These are phyloP conservation scores for Tulasnella sp. DNA, from an alignment of 768 basidiomycete species.

Conservation along the genomic window DNA sequence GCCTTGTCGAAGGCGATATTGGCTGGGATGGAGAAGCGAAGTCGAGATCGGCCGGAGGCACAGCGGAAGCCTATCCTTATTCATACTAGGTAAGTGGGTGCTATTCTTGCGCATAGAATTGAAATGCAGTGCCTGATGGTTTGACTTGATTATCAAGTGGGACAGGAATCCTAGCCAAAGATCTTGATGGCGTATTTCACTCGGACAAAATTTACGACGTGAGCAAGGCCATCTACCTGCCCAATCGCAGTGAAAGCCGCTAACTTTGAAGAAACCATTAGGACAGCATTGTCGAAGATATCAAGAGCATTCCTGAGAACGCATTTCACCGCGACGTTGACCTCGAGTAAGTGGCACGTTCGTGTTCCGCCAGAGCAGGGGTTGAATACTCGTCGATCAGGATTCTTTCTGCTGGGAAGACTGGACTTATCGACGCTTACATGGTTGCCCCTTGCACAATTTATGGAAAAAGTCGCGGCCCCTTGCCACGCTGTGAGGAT, in stretches of 20 bases:
- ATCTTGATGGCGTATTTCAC: constrained; percentile 37
- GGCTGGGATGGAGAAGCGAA: constrained; percentile 36
- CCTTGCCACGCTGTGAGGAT: constrained; percentile 27
- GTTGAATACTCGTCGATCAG: constrained; percentile 25
- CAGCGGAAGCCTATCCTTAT: constrained; percentile 39
- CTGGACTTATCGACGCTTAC: constrained; percentile 38
- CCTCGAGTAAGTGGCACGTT: constrained; percentile 38
- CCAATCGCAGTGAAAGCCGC: too few species aligned
- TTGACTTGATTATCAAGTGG: constrained; percentile 25
- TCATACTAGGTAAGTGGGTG: constrained; percentile 39
- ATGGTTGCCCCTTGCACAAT: constrained; percentile 43
- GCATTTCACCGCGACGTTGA: constrained; percentile 42
- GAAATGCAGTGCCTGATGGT: constrained; percentile 28
- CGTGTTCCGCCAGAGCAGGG: background rate
- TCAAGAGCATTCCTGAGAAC: constrained; percentile 36
- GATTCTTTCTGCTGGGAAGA: constrained; percentile 38
- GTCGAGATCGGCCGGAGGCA: constrained; percentile 24
- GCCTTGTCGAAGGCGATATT: constrained; percentile 39
- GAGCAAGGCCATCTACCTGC: background rate
- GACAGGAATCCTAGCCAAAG: constrained; percentile 36
- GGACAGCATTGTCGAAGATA: constrained; percentile 41
- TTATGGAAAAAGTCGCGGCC: constrained; percentile 39
- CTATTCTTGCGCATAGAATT: background rate
- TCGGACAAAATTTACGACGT: constrained; percentile 41
- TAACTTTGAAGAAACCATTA: background rate